Evolutionary conservation across 2,329 filamentous ascomycete genomes (phyloP).

Genomic region (Talaromyces sp.): DNA sequence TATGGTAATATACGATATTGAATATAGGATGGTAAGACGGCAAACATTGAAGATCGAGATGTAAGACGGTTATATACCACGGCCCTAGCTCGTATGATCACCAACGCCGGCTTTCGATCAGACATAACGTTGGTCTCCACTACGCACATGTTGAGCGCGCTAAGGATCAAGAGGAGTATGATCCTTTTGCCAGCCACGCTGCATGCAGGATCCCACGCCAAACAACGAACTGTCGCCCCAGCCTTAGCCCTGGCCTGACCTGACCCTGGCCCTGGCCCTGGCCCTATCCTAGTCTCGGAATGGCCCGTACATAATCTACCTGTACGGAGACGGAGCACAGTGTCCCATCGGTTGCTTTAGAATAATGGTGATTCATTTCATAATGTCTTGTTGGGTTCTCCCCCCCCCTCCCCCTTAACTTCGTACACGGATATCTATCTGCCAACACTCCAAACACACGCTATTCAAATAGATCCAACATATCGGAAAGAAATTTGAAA

Average conservation of each 20-base stretch:
- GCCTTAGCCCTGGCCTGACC: neutral
- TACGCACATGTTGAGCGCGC: neutral
- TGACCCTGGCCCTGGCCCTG: neutral
- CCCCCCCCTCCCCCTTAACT: no score
- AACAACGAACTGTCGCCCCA: neutral
- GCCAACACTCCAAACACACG: no score
- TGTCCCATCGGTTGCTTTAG: no score
- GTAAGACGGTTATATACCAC: neutral
- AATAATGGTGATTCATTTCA: no score
- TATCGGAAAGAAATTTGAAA: neutral
- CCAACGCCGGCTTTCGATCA: neutral
- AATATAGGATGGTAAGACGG: neutral
- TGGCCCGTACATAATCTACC: neutral
- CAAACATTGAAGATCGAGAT: neutral
- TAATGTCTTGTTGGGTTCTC: no score
- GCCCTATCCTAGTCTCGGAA: neutral
- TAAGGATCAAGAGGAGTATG: neutral
- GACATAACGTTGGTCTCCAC: neutral
- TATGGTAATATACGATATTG: neutral
- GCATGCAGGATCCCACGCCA: neutral
- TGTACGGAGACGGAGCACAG: no score
- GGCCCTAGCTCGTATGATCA: neutral
- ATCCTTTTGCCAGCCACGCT: neutral
- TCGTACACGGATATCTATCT: no score
- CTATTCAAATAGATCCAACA: neutral